phyloP scores from a whole-genome alignment of 2,329 filamentous ascomycete genomes.

The Diaporthe velutina region DNA sequence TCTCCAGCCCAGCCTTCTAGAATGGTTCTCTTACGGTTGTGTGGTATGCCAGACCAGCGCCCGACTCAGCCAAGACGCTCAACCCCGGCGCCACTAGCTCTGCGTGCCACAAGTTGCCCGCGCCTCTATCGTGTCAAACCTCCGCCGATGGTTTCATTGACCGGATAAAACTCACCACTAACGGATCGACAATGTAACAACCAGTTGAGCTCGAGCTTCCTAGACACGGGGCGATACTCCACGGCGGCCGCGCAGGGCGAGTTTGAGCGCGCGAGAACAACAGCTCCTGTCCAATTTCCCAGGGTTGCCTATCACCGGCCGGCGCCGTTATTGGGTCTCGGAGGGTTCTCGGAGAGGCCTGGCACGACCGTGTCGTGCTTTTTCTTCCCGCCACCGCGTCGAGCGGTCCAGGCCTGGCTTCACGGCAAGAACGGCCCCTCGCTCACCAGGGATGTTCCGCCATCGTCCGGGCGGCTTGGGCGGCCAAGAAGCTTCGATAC shows the following conservation, averaged over 20 bases:
- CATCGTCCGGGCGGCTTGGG: background rate
- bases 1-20: slow-evolving; percentile 15
- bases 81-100: slow-evolving; percentile 11
- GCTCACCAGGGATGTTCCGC: background rate
- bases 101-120: background rate
- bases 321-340: background rate
- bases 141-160: background rate
- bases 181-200: slow-evolving; percentile 6
- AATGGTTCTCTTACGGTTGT: background rate
- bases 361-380: slow-evolving; percentile 3
- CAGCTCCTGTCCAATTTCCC: background rate
- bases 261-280: background rate
- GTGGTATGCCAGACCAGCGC: background rate
- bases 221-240: background rate
- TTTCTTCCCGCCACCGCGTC: background rate
- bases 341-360: background rate
- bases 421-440: background rate
- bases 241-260: background rate
- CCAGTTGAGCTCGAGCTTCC: background rate
- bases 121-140: slow-evolving; percentile 10
- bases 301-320: background rate
- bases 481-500: slow-evolving; percentile 13
- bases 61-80: slow-evolving; percentile 8
- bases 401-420: background rate
- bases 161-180: slow-evolving; percentile 6